A percentile compares a stretch with the other conserved stretches of the same genome.
Conservation (phyloP, 1,284 basidiomycete species). For the Melampsora americana region DNA sequence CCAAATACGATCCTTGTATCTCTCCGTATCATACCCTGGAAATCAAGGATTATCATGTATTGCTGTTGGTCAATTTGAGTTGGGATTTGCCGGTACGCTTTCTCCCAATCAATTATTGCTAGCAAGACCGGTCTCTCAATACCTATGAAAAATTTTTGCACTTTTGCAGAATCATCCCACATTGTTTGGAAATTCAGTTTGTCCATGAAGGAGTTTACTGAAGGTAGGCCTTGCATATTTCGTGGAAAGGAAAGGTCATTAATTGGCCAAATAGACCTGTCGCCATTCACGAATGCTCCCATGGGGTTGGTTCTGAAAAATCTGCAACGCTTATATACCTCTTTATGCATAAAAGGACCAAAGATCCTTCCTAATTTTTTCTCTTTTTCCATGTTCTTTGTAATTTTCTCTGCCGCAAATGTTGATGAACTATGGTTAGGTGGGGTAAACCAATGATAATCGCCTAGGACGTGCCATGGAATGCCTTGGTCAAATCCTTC, state of each 20-base stretch:
- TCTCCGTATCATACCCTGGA: background rate
- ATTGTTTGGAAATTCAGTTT: background rate
- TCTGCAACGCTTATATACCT: background rate
- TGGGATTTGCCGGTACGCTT: background rate
- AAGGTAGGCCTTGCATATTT: background rate
- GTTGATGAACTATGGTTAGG: background rate
- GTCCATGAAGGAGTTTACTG: constrained; percentile 11
- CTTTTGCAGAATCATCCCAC: constrained; percentile 5
- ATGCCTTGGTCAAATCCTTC: background rate
- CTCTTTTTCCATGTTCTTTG: background rate
- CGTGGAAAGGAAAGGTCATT: background rate
- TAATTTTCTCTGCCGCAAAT: background rate
- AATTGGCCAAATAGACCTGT: background rate
- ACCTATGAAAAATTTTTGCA: background rate
- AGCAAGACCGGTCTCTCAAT: too few relatives aligned
- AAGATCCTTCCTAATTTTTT: background rate
- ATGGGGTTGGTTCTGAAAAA: background rate
- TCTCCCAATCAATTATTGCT: too few relatives aligned
- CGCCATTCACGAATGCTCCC: background rate
- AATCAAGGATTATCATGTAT: background rate
- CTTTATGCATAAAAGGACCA: background rate
- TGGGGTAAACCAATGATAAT: background rate
- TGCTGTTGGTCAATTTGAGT: background rate
- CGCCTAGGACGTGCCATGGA: too few relatives aligned
- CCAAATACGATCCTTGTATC: background rate